phyloP scores from a whole-genome alignment of 1,139 yeast species.

The Taphrina wiesneri region DNA sequence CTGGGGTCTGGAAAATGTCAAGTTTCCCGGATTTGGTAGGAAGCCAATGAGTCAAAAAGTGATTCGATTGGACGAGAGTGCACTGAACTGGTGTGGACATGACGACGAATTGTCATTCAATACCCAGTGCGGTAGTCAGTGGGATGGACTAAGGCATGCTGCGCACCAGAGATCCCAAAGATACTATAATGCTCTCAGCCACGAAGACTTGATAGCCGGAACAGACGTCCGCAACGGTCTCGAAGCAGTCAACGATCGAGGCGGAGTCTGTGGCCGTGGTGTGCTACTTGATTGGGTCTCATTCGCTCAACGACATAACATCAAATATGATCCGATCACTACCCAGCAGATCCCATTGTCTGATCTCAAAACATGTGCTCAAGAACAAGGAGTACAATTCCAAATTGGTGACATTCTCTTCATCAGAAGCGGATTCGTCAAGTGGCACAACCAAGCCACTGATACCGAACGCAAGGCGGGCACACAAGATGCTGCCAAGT shows the following conservation, averaged over 20 bases:
- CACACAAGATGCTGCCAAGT: slow-evolving; percentile 39
- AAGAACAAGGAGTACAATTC: slow-evolving; percentile 41
- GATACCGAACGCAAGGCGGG: slow-evolving; percentile 38
- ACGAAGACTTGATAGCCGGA: slow-evolving; percentile 41
- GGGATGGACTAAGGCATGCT: slow-evolving; percentile 46
- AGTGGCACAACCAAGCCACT: slow-evolving; percentile 42
- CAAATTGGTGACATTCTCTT: slow-evolving; percentile 44
- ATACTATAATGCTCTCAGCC: slow-evolving; percentile 43
- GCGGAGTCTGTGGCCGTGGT: slow-evolving; percentile 46
- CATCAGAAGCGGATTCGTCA: slow-evolving; percentile 44
- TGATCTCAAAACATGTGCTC: slow-evolving; percentile 42
- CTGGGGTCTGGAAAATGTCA: slow-evolving; percentile 38
- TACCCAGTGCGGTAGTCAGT: slow-evolving; percentile 45
- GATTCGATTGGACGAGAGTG: slow-evolving; percentile 29
- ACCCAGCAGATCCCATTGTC: slow-evolving; percentile 41
- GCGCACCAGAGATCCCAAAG: slow-evolving; percentile 37
- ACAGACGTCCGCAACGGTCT: slow-evolving; percentile 43
- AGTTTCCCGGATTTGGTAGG: slow-evolving; percentile 38
- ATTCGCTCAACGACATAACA: slow-evolving; percentile 43
- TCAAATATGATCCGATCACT: slow-evolving; percentile 43
- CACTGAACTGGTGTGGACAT: slow-evolving; percentile 38
- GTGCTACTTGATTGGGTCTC: slow-evolving; percentile 45
- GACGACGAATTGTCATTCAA: slow-evolving; percentile 45
- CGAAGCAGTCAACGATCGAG: slow-evolving; percentile 44
- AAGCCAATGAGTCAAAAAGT: slow-evolving; percentile 36